Evolutionary conservation across 2,329 filamentous ascomycete species (phyloP).

Genomic region (Fusarium tuaranense): DNA sequence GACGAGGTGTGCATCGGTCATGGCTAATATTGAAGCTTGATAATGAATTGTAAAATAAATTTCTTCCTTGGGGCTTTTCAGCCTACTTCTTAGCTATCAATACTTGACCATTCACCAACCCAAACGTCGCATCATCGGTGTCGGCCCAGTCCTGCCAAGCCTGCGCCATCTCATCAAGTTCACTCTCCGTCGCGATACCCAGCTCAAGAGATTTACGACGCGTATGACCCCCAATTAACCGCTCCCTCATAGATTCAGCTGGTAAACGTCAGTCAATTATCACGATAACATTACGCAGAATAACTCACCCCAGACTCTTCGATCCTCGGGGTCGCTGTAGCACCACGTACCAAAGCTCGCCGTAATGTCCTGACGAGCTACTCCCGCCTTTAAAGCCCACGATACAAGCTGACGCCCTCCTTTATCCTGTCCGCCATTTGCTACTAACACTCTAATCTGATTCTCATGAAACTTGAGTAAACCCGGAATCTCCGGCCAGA

Average conservation of each 20-base stretch:
- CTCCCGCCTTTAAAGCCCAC: conserved; percentile 44
- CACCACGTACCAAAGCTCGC: conserved; percentile 47
- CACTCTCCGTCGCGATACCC: conserved; percentile 38
- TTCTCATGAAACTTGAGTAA: conserved; percentile 43
- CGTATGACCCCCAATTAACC: conserved; percentile 40
- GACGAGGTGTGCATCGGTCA: not conserved
- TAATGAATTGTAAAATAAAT: rapidly evolving
- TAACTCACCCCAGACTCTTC: conserved; percentile 43
- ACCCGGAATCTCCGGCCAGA: conserved; percentile 44
- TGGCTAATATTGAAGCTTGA: not conserved
- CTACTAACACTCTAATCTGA: conserved; percentile 27
- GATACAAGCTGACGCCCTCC: conserved; percentile 45
- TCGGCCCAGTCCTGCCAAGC: conserved; percentile 46
- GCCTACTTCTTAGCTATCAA: conserved; percentile 38
- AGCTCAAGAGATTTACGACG: conserved; percentile 41
- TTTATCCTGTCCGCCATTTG: conserved; percentile 43
- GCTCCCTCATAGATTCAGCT: conserved; percentile 44
- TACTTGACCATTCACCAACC: conserved; percentile 46
- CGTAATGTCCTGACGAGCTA: conserved; percentile 34
- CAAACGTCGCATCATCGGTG: conserved; percentile 44
- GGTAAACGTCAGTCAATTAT: not conserved
- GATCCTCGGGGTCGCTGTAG: conserved; percentile 42
- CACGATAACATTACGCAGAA: rapidly evolving
- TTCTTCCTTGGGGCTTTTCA: too few relatives aligned
- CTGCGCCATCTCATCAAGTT: conserved; percentile 44